These are phyloP conservation scores for Rosa hybrid DNA, from an alignment of 331 rosid genomes.

Conservation along the genomic window DNA sequence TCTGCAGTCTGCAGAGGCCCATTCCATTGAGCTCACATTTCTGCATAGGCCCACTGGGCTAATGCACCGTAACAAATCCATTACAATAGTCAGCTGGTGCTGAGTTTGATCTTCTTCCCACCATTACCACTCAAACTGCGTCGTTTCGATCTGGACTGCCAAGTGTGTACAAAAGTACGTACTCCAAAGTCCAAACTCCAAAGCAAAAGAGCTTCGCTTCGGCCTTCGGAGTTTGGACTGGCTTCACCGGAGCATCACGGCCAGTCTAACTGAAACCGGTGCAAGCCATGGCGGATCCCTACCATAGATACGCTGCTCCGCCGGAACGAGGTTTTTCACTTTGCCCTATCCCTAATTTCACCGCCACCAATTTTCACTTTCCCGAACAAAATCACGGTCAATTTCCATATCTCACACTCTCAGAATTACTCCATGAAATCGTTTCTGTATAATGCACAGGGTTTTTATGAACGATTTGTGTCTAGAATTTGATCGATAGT, in stretches of 20 bases:
- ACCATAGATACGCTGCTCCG: constrained; percentile 36
- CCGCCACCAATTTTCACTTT: not conserved
- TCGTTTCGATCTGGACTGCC: not conserved
- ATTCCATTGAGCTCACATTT: no score
- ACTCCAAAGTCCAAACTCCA: not conserved
- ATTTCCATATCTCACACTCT: not conserved
- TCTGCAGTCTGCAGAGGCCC: no score
- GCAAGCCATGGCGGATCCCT: constrained; percentile 57
- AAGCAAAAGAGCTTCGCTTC: not conserved
- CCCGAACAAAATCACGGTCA: not conserved
- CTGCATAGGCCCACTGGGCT: no score
- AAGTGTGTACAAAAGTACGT: not conserved
- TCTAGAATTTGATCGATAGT: not conserved
- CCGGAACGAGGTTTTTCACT: constrained; percentile 37
- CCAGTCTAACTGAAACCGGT: not conserved
- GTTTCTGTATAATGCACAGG: not conserved
- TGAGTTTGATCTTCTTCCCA: no score
- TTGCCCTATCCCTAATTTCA: constrained; percentile 9
- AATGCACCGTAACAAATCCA: no score
- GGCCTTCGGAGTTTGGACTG: not conserved
- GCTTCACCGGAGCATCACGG: not conserved
- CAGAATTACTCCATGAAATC: not conserved
- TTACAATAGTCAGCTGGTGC: no score
- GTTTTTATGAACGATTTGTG: not conserved
- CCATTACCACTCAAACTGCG: not conserved